Percentiles rank a stretch among this genome's conserved stretches.
phyloP scores from a whole-genome alignment of 306 rosid species.

The Prunus kanzakura region DNA sequence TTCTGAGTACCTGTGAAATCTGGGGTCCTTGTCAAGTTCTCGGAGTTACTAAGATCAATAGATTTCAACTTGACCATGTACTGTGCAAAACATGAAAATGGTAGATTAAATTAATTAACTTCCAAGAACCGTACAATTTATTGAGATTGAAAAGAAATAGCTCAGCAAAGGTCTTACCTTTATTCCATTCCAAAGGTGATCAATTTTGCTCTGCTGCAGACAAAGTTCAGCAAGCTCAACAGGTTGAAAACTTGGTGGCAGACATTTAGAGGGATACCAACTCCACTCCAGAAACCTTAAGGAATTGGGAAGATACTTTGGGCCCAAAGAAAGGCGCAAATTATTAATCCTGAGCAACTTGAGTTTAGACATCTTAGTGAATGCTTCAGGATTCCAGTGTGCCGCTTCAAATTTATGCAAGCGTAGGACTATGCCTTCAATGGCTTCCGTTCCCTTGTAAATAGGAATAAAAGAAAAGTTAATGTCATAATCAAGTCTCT shows the following conservation, averaged over 20 bases:
- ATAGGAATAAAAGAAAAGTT: not conserved
- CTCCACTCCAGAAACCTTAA: conserved; percentile 6
- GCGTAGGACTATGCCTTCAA: conserved; percentile 9
- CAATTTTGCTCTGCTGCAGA: conserved; percentile 5
- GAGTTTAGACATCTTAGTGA: conserved; percentile 22
- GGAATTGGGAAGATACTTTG: conserved; percentile 4
- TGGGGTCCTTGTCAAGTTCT: conserved; percentile 9
- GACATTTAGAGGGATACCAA: conserved; percentile 1
- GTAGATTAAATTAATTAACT: not conserved
- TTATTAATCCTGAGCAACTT: not conserved
- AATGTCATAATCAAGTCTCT: not conserved
- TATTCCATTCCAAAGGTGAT: conserved; percentile 6
- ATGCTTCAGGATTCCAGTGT: not conserved
- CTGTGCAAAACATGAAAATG: not conserved
- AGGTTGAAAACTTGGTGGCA: not conserved
- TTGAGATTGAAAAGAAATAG: no score
- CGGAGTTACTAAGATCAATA: conserved; percentile 10
- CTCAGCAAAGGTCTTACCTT: not conserved
- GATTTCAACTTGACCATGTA: not conserved
- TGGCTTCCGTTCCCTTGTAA: conserved; percentile 5
- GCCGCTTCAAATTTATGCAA: not conserved
- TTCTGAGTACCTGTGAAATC: conserved; percentile 7
- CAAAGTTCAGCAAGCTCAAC: not conserved
- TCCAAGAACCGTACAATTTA: not conserved
- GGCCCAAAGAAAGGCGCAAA: not conserved